Percentiles rank a stretch among this genome's conserved stretches.
phyloP scores from a whole-genome alignment of 2,329 filamentous ascomycete species.

The Botrytis medusae region DNA sequence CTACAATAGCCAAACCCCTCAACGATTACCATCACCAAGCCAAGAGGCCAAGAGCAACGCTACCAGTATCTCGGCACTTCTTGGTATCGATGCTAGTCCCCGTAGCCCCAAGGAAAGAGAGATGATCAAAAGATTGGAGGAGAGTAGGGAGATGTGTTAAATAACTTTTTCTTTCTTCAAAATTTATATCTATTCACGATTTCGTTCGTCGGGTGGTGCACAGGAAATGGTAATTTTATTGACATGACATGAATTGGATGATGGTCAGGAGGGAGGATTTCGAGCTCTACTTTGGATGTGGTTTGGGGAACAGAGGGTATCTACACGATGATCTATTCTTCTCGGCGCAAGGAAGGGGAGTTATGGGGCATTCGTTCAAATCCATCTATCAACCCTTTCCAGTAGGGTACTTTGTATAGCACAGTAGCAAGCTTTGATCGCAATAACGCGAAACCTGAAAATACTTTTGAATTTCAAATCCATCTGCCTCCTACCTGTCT shows the following conservation, averaged over 20 bases:
- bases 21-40: slow-evolving; percentile 52
- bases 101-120: slow-evolving; percentile 53
- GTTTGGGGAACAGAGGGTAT: neutral
- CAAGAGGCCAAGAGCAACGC: slow-evolving; percentile 41
- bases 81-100: slow-evolving; percentile 48
- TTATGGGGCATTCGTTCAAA: neutral
- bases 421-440: neutral
- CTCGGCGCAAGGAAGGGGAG: neutral
- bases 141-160: slow-evolving; percentile 41
- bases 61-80: slow-evolving; percentile 62
- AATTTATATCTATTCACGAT: neutral
- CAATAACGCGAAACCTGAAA: neutral
- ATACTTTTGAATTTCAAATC: neutral
- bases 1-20: slow-evolving; percentile 46
- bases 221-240: neutral
- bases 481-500: neutral
- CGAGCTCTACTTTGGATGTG: neutral
- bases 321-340: neutral
- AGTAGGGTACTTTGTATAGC: neutral
- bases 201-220: neutral
- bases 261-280: neutral
- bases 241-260: neutral
- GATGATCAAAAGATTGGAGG: slow-evolving; percentile 56
- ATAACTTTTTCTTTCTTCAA: neutral
- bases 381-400: neutral